Evolutionary conservation across 139 green algal genomes (phyloP).

Genomic region (Pseudopediastrum boryanum): DNA sequence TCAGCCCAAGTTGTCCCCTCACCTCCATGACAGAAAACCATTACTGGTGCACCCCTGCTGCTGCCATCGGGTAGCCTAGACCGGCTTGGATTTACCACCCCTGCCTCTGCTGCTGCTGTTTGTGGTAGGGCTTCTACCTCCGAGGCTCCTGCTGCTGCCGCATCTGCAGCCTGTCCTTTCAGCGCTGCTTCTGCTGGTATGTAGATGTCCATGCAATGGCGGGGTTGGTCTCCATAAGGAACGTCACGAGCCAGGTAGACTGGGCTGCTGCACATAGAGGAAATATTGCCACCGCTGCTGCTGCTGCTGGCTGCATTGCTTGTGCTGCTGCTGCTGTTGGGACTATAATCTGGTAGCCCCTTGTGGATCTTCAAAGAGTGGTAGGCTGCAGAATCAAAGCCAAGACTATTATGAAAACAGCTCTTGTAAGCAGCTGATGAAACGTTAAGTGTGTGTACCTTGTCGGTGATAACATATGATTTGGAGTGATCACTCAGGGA

Average conservation of each 20-base stretch:
- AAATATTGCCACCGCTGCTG: background rate
- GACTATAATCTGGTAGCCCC: too few species aligned
- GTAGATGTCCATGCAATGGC: constrained; percentile 75
- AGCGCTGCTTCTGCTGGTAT: constrained; percentile 47
- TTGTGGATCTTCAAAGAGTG: too few species aligned
- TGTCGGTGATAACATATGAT: too few species aligned
- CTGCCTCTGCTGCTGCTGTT: background rate
- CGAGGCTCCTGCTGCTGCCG: background rate
- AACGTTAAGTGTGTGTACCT: too few species aligned
- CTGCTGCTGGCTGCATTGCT: background rate
- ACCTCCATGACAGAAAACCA: constrained; percentile 72
- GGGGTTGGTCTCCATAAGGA: constrained; percentile 50
- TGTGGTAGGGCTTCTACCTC: background rate
- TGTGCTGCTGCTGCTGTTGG: background rate
- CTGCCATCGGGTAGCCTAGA: too few species aligned
- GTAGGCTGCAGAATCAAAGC: too few species aligned
- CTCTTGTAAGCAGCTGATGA: background rate
- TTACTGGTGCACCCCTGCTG: constrained; percentile 42
- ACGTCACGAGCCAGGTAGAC: constrained; percentile 39
- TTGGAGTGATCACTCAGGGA: too few species aligned
- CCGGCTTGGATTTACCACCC: too few species aligned
- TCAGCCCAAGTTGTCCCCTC: constrained; percentile 43
- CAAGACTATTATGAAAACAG: background rate
- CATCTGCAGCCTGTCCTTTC: background rate
- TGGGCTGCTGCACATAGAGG: background rate